These are phyloP conservation scores for Lactarius psammicola DNA, from an alignment of 768 basidiomycete species.

Conservation along the genomic window DNA sequence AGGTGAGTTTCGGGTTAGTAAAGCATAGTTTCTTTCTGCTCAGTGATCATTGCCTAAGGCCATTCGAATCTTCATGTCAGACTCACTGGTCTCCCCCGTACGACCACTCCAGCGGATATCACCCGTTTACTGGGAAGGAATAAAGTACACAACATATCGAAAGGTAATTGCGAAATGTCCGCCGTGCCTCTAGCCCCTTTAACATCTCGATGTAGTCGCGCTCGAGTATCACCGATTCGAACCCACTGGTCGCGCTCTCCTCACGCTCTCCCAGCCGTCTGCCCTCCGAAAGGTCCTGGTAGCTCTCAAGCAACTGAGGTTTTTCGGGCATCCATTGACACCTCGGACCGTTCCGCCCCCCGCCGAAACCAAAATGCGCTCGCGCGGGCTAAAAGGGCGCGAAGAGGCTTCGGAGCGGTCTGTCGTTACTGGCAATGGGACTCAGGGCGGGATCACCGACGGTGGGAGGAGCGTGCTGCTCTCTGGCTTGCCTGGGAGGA, in stretches of 20 bases:
- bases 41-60: conserved; percentile 2
- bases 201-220: conserved; percentile 43
- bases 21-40: not conserved
- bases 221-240: conserved; percentile 59
- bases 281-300: conserved; percentile 43
- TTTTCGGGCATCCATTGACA: conserved; percentile 46
- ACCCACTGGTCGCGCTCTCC: conserved; percentile 56
- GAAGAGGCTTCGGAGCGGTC: conserved; percentile 40
- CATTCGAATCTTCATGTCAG: conserved; percentile 20
- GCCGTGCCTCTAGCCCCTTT: not conserved
- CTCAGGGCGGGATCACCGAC: conserved; percentile 50
- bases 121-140: conserved; percentile 22
- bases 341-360: conserved; percentile 37
- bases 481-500: conserved; percentile 58
- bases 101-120: conserved; percentile 25
- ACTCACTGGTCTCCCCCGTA: conserved; percentile 25
- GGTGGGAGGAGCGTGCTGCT: conserved; percentile 56
- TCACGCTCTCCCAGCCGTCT: conserved; percentile 52
- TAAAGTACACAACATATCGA: conserved; percentile 19
- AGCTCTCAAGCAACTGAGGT: conserved; percentile 43
- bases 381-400: conserved; percentile 44
- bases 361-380: conserved; percentile 26
- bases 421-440: conserved; percentile 44
- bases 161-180: conserved; percentile 9
- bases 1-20: not conserved